Percentiles rank a stretch among this genome's conserved stretches.
phyloP scores from a whole-genome alignment of 805 yeast species.

The Kazachstania kunashirensis region DNA sequence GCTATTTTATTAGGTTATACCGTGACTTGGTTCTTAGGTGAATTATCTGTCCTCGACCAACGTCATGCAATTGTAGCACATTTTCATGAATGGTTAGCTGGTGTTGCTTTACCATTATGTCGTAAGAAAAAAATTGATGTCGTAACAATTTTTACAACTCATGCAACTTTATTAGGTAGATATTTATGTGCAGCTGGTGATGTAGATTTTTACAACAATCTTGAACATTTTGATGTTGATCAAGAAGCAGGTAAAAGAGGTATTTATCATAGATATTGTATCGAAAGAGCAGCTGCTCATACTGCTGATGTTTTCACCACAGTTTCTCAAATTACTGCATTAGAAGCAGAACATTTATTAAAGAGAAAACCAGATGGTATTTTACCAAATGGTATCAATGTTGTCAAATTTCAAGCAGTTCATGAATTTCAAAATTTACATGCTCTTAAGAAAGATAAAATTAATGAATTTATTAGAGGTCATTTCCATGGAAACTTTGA shows the following conservation, averaged over 20 bases:
- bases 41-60: conserved; percentile 68
- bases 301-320: conserved; percentile 95
- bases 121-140: conserved; percentile 86
- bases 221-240: conserved; percentile 85
- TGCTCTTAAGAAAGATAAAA: conserved; percentile 81
- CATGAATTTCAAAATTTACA: conserved; percentile 97
- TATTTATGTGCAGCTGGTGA: conserved; percentile 95
- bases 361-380: conserved; percentile 98
- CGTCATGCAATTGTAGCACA: conserved; percentile 87
- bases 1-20: conserved; percentile 87
- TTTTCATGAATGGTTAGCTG: conserved; percentile 97
- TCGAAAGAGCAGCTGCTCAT: conserved; percentile 96
- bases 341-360: conserved; percentile 82
- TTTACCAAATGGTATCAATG: conserved; percentile 91
- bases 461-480: conserved; percentile 90
- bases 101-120: conserved; percentile 88
- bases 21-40: conserved; percentile 96
- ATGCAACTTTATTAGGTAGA: conserved; percentile 91
- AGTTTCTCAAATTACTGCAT: conserved; percentile 93
- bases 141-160: conserved; percentile 93
- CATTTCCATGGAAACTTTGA: conserved; percentile 96
- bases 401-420: conserved; percentile 91
- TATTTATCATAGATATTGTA: conserved; percentile 91
- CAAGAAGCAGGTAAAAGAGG: conserved; percentile 98
- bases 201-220: conserved; percentile 88